Conservation (phyloP, 2,329 filamentous ascomycete genomes). For the Rutstroemia sp. region DNA sequence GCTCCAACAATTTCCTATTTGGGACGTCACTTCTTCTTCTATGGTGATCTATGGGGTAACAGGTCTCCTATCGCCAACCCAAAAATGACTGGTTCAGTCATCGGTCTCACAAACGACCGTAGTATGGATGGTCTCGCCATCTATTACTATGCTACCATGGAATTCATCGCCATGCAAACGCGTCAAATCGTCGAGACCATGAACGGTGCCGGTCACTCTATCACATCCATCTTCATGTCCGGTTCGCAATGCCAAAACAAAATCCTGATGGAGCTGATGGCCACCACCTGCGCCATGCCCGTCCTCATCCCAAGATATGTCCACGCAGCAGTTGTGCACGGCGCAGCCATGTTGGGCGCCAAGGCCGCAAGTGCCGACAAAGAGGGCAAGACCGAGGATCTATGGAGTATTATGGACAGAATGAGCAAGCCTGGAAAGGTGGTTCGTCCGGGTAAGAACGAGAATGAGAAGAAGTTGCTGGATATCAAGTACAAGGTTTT, state of each 20-base stretch:
- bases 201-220: conserved; percentile 82
- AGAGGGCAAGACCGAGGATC: conserved; percentile 70
- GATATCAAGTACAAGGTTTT: conserved; percentile 94
- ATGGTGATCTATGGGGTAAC: conserved; percentile 96
- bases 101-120: conserved; percentile 82
- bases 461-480: conserved; percentile 69
- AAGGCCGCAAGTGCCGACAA: conserved; percentile 85
- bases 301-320: conserved; percentile 92
- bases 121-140: conserved; percentile 80
- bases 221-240: conserved; percentile 96
- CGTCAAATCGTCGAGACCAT: conserved; percentile 91
- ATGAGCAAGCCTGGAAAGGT: conserved; percentile 91
- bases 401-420: conserved; percentile 97
- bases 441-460: conserved; percentile 66
- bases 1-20: conserved; percentile 80
- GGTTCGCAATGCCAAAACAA: conserved; percentile 96
- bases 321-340: conserved; percentile 91
- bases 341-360: conserved; percentile 95
- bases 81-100: conserved; percentile 83
- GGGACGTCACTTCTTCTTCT: conserved; percentile 94
- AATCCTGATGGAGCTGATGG: conserved; percentile 84
- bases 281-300: conserved; percentile 84
- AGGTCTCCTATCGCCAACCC: conserved; percentile 88
- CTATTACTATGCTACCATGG: conserved; percentile 93
- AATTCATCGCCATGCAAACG: conserved; percentile 96